Conservation (phyloP, 345 rosid species). For the Orychophragmus violaceus region DNA sequence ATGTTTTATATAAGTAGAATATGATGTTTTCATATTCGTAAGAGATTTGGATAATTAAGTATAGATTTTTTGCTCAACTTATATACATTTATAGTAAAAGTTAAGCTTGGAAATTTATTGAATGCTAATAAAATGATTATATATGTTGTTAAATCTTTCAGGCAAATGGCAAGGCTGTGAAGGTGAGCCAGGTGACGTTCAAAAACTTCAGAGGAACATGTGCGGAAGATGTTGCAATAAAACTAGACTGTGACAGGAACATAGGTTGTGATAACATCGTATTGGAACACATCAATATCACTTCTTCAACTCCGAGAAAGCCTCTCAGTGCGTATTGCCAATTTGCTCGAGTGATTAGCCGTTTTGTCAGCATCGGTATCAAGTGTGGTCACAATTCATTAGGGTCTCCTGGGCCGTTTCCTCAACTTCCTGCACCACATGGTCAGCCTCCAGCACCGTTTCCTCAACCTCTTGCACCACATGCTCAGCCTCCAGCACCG, state of each 20-base stretch:
- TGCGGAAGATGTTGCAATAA: neutral
- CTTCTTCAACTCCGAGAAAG: neutral
- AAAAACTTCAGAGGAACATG: neutral
- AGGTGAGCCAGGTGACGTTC: neutral
- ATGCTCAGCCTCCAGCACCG: neutral
- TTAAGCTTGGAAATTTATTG: no score
- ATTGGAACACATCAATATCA: neutral
- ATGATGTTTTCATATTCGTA: no score
- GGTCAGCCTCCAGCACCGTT: neutral
- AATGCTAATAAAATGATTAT: no score
- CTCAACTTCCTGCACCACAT: neutral
- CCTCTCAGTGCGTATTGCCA: neutral
- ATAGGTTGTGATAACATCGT: neutral
- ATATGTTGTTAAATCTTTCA: neutral
- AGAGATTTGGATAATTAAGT: no score
- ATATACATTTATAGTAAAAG: no score
- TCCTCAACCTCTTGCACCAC: neutral
- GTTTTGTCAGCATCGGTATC: neutral
- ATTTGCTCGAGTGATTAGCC: neutral
- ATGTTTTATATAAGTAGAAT: neutral
- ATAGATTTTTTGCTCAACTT: no score
- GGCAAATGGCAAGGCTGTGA: neutral
- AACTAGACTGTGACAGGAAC: neutral
- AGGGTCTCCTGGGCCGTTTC: neutral
- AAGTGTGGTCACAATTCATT: neutral